Percentiles rank a stretch among this genome's conserved stretches.
phyloP scores from a whole-genome alignment of 2,329 filamentous ascomycete species.

The Pyrenophora graminea region DNA sequence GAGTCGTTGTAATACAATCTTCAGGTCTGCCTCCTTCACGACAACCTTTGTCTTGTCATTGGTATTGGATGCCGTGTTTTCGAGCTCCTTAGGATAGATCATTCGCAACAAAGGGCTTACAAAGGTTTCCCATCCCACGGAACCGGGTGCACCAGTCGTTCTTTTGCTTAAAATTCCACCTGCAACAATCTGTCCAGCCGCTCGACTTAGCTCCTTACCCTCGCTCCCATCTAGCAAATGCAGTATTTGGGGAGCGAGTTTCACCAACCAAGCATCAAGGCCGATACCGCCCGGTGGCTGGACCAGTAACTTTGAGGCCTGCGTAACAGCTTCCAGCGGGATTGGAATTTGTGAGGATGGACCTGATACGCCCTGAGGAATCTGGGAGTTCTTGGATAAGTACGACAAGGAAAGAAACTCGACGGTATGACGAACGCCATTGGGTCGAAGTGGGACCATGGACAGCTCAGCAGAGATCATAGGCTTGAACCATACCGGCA shows the following conservation, averaged over 20 bases:
- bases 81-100: slow-evolving; percentile 52
- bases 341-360: slow-evolving; percentile 58
- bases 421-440: slow-evolving; percentile 69
- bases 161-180: slow-evolving; percentile 69
- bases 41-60: slow-evolving; percentile 53
- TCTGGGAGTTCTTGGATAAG: slow-evolving; percentile 55
- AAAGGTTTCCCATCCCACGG: slow-evolving; percentile 64
- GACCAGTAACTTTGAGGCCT: slow-evolving; percentile 66
- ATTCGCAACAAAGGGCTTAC: slow-evolving; percentile 60
- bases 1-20: slow-evolving; percentile 59
- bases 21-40: slow-evolving; percentile 55
- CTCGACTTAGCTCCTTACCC: slow-evolving; percentile 62
- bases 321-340: slow-evolving; percentile 68
- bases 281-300: slow-evolving; percentile 60
- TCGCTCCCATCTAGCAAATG: slow-evolving; percentile 64
- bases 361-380: slow-evolving; percentile 32
- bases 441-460: slow-evolving; percentile 62
- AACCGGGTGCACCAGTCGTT: slow-evolving; percentile 66
- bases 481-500: slow-evolving; percentile 64
- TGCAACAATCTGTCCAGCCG: slow-evolving; percentile 65
- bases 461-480: slow-evolving; percentile 63
- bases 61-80: slow-evolving; percentile 3
- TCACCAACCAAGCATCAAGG: slow-evolving; percentile 63
- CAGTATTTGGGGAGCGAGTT: slow-evolving; percentile 65
- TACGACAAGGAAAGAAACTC: slow-evolving; percentile 74